Evolutionary conservation across 371 early-diverging fungal genomes (phyloP), one percentile per base, ranked within the genome.

Genomic region (Lichtheimia hyalospora): DNA sequence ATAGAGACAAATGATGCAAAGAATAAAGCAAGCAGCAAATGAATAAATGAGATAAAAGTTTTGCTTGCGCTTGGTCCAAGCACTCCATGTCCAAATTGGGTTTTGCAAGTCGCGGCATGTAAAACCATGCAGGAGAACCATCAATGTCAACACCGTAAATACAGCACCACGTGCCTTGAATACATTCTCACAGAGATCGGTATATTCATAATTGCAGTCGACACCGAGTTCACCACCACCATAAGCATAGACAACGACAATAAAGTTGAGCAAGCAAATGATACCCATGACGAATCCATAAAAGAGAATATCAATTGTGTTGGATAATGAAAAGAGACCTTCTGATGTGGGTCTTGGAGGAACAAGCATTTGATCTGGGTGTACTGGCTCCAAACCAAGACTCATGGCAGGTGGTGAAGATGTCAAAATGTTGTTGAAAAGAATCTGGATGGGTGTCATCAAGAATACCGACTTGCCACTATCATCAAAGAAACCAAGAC

Each of bases 351-450:
- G 64, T 24, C 96, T 89, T 21, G 97, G 98, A 7, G 88, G 88
- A 34, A 88, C 85, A 25, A 84, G 73, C 94, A 98, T 95, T 54
- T 93, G 84, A 39, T 88, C 85, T 3, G 62, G 66, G 62, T 92
- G 92, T 18, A 87, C 86, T 54, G 89, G 90, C 68, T 98, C 97
- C 15, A 93, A 81, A 49, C 92, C 92, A 10, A 92, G 70, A 48
- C 86, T 83, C 84, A 91, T 89, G 15, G 94, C 93, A 5, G 93
- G 93, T 12, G 97, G 95, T 23, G 89, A 84, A 49, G 68, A 76
- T 5, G 89, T 89, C 39, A 90, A 59, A 61, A 96, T 84, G 73
- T 96, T 95, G 69, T 95, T 88, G 76, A 92, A 94, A 48, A 98
- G 74, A 68, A 96, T 96, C 57, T 91, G 89, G 50, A 92, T 84